Base-by-base conservation (phyloP, 2,329 filamentous ascomycete species). In the Alternaria sp. region DNA sequence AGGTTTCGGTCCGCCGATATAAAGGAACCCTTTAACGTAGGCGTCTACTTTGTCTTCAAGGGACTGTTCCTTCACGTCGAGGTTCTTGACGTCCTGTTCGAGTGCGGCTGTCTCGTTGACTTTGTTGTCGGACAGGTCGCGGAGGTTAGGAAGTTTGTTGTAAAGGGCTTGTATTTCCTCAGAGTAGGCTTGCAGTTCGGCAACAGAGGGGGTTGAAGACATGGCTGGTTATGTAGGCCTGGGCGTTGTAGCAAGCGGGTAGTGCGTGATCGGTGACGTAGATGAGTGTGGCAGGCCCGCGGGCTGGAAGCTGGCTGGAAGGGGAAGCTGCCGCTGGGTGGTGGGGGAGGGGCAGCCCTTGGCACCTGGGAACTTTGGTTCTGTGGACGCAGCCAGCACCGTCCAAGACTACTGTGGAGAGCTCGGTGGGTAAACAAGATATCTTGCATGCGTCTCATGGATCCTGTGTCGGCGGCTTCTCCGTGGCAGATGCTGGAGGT, bases 191-290 rank as follows among this genome's bases (percentile, higher is more conserved):
- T 58, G 47, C 40, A 47, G 57, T 17, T 30, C 49, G 54, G 59
- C 32, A 19, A 45, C 17, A 45, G 57, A 45, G 17, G 61, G 25
- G 52, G 59, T 55, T 57, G 69, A 49, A 44, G 56, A 10, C 59
- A 64, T 62, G 28, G 19, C 61, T 47, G 69, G 57, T 73, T 67
- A 73, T 69, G 61, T 66, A 70, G 66, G 59, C 8, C 44, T 44
- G 4, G 40, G 15, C 25, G 28, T 44, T 55, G 59, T 40, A 47
- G 59, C 45, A 30, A 32, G 1, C n/a, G 36, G 9, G 59, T 60
- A 49, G 59, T 55, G 61, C 54, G 61, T 66, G 67, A 69, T 66
- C 65, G 63, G 71, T 73, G 71, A 73, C 71, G 71, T 73, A 72
- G 64, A 62, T 57, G 59, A 58, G 32, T 46, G 30, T 44, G 51